A percentile compares a stretch with the other conserved stretches of the same genome.
Evolutionary conservation across 225 moss, liverwort and hornwort genomes (phyloP).

Genomic region (Climacium dendroides): DNA sequence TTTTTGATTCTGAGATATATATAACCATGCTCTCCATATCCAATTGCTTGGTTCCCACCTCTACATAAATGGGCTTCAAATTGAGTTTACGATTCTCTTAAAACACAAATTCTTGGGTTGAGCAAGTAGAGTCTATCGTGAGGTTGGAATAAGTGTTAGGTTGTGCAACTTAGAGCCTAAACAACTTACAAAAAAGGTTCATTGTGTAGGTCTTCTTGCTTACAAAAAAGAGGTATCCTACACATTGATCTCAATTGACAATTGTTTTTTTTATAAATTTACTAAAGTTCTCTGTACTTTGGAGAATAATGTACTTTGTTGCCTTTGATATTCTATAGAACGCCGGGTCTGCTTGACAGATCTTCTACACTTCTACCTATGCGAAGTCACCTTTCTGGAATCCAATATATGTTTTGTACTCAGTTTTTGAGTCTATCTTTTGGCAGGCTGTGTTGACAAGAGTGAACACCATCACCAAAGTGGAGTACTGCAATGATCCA

Average conservation of each 20-base stretch:
- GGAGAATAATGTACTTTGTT: neutral
- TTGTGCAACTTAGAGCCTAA: neutral
- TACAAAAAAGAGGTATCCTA: no score
- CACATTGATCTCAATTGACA: neutral
- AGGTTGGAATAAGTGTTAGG: neutral
- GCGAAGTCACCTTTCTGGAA: neutral
- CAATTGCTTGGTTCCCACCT: neutral
- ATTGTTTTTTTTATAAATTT: no score
- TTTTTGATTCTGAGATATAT: neutral
- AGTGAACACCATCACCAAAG: slow-evolving; percentile 36
- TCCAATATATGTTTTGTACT: neutral
- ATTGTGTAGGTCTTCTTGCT: neutral
- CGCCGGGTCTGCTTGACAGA: neutral
- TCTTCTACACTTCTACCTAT: no score
- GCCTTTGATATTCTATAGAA: neutral
- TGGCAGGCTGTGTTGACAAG: slow-evolving; percentile 42
- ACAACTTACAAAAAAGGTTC: neutral
- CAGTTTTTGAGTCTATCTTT: neutral
- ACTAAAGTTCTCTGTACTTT: no score
- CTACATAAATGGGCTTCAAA: neutral
- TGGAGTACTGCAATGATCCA: slow-evolving; percentile 36
- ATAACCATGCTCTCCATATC: neutral
- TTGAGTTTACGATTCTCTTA: neutral
- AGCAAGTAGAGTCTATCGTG: neutral
- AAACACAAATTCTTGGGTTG: neutral